Conservation (phyloP, 495 filamentous ascomycete genomes). For the Trichocladium uniseriatum region DNA sequence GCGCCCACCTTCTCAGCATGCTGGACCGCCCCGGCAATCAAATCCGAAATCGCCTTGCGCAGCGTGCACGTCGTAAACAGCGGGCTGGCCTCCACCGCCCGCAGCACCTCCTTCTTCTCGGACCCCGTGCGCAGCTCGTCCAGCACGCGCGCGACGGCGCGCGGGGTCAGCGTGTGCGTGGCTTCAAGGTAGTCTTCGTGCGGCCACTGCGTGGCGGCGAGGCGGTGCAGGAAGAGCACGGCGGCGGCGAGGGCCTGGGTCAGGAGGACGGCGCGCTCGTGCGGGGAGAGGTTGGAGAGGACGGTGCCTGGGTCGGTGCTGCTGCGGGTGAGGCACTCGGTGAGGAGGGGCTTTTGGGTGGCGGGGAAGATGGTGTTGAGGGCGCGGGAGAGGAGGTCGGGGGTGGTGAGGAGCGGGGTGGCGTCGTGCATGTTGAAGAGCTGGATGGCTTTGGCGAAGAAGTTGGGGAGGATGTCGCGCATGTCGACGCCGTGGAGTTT, state of each 20-base stretch:
- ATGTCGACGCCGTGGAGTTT: constrained; percentile 23
- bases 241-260: constrained; percentile 16
- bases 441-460: constrained; percentile 19
- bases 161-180: not conserved
- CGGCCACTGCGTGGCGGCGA: constrained; percentile 24
- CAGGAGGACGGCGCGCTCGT: constrained; percentile 24
- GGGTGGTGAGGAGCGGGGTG: constrained; percentile 6
- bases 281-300: constrained; percentile 18
- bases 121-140: constrained; percentile 4
- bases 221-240: constrained; percentile 21
- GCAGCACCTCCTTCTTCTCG: constrained; percentile 13
- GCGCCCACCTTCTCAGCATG: constrained; percentile 9
- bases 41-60: constrained; percentile 13
- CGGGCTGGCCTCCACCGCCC: constrained; percentile 15
- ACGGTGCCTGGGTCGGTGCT: constrained; percentile 15
- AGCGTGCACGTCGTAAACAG: constrained; percentile 21
- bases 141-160: constrained; percentile 10
- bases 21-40: constrained; percentile 17
- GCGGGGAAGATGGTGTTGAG: constrained; percentile 16
- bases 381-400: constrained; percentile 8
- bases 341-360: constrained; percentile 12
- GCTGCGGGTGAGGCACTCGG: constrained; percentile 14
- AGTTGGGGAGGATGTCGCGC: constrained; percentile 25
- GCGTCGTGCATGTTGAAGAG: constrained; percentile 26
- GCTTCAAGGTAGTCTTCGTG: not conserved